Percentiles rank a stretch among this genome's conserved stretches.
These are phyloP conservation scores for Colletotrichum sp. DNA, from an alignment of 2,329 filamentous ascomycete genomes.

Conservation along the genomic window DNA sequence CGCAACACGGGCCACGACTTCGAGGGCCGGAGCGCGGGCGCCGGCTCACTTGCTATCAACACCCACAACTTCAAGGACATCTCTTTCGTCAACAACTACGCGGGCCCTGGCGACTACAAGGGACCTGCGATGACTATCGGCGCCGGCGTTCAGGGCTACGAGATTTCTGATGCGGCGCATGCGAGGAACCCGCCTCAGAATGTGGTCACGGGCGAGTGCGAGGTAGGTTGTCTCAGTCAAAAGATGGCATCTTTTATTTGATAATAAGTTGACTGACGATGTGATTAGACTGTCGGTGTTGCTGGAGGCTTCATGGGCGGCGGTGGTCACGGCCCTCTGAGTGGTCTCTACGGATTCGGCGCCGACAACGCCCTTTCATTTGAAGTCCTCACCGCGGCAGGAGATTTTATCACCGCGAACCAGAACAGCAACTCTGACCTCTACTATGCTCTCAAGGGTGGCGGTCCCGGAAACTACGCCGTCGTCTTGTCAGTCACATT, in stretches of 20 bases:
- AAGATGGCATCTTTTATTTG: fast-evolving
- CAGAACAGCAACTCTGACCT: constrained; percentile 52
- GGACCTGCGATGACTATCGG: constrained; percentile 59
- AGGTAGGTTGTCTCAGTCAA: constrained; percentile 21
- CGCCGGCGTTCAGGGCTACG: constrained; percentile 54
- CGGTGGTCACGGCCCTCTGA: constrained; percentile 58
- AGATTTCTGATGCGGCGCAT: constrained; percentile 47
- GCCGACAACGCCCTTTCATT: constrained; percentile 56
- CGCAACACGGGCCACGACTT: constrained; percentile 64
- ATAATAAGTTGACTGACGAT: not conserved
- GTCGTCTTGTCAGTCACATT: constrained; percentile 57
- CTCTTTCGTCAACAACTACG: constrained; percentile 41
- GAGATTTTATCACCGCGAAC: constrained; percentile 49
- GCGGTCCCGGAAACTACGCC: constrained; percentile 58
- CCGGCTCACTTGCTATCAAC: constrained; percentile 62
- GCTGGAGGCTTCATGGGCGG: constrained; percentile 67
- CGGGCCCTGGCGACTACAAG: constrained; percentile 42
- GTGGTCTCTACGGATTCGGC: constrained; percentile 44
- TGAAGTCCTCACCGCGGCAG: constrained; percentile 50
- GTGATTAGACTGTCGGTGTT: constrained; percentile 54
- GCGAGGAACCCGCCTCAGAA: constrained; percentile 41
- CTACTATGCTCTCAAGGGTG: constrained; percentile 62
- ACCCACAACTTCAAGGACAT: constrained; percentile 59
- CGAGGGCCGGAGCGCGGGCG: constrained; percentile 66
- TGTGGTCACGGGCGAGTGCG: constrained; percentile 59